Evolutionary conservation across 164 flowering plant species (phyloP).

Genomic region (Buxus sempervirens): DNA sequence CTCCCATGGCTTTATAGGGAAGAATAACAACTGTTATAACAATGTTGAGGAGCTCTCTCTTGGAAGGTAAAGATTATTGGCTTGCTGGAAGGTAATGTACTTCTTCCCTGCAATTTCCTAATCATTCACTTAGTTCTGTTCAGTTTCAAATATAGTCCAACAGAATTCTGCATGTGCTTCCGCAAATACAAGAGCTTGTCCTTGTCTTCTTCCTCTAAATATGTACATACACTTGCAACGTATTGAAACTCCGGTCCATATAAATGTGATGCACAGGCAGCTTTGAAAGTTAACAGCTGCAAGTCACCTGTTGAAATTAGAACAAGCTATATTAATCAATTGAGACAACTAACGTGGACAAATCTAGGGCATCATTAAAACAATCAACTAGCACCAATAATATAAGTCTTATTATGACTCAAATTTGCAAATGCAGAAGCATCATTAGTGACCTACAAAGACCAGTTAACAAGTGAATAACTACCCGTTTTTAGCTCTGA

Average conservation of each 20-base stretch:
- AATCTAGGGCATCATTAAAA: too few relatives aligned
- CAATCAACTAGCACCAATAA: too few relatives aligned
- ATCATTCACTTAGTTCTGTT: background rate
- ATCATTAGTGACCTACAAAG: background rate
- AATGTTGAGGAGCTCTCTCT: too few relatives aligned
- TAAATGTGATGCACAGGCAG: slow-evolving; percentile 63
- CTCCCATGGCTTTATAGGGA: too few relatives aligned
- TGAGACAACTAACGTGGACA: background rate
- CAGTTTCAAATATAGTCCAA: slow-evolving; percentile 10
- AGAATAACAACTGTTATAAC: too few relatives aligned
- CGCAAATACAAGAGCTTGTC: slow-evolving; percentile 33
- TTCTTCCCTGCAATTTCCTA: too few relatives aligned
- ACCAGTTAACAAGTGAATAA: background rate
- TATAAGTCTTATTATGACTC: background rate
- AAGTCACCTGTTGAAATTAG: slow-evolving; percentile 47
- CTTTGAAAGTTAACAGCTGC: slow-evolving; percentile 59
- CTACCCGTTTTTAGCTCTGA: slow-evolving; percentile 59
- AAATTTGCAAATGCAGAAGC: background rate
- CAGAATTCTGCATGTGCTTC: slow-evolving; percentile 30
- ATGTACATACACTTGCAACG: slow-evolving; percentile 29
- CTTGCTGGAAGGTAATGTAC: too few relatives aligned
- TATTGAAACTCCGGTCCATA: slow-evolving; percentile 51
- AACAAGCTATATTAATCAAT: background rate
- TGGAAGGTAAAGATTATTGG: too few relatives aligned
- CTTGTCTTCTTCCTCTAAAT: slow-evolving; percentile 24